Base-by-base conservation (phyloP, 139 green algal genomes). In the Spirogloea muscicola region DNA sequence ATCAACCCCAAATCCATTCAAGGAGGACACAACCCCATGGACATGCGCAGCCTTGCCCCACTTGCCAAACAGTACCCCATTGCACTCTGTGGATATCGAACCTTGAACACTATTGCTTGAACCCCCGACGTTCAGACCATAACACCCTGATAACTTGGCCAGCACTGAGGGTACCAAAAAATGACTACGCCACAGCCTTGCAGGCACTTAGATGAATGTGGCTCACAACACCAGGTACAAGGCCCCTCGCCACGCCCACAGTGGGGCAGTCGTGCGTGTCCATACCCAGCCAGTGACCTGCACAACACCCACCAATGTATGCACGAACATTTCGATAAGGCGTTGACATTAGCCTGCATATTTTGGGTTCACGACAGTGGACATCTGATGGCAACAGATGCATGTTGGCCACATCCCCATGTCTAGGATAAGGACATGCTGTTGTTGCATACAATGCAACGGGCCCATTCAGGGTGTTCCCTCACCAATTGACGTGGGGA, bases 221-320 rank as follows among this genome's bases (percentile, higher is more conserved):
- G 37, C 68, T 76, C 36, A 78, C 69, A n/a, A 78, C 69, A 36
- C 69, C 69, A 3, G 69, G 58, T 41, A 74, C 40, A 31, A 78
- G 61, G 7, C 58, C 58, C 33, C 25, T 3, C 25, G 58, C 41
- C 21, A 76, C 58, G 46, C 42, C 7, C 5, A 78, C 69, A 18
- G 9, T 77, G 3, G 58, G 21, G 36, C 69, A 78, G 69, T 78
- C 69, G 59, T 78, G 69, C 34, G 69, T 78, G 60, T 78, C 69
- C 69, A 78, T 78, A 21, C 69, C 69, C 31, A 76, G 69, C 61
- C 48, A 76, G 43, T 76, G 67, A 25, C 67, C 67, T 76, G 67
- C 36, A 68, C 10, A 10, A 51, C 10, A 51, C 43, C 10, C 10
- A 51, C 43, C 10, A 13, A 13, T 13, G 43, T 13, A 51, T 51